These are phyloP conservation scores for Solanum boliviense DNA, from an alignment of 257 asterid genomes.

Conservation along the genomic window DNA sequence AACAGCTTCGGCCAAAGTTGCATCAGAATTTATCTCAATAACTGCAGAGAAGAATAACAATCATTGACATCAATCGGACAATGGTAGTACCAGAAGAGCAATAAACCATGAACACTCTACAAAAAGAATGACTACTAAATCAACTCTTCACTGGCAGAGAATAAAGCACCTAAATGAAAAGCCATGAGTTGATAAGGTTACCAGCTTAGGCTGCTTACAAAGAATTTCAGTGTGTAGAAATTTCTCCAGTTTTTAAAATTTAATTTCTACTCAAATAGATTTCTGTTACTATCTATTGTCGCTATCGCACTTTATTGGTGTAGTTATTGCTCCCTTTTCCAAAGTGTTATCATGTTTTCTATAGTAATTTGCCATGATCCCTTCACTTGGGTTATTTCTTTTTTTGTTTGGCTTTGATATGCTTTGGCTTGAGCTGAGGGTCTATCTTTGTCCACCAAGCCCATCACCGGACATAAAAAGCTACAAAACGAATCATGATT, in stretches of 20 bases:
- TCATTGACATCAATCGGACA: neutral
- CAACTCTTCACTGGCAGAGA: neutral
- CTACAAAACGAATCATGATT: neutral
- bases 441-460: neutral
- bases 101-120: neutral
- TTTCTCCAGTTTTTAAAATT: neutral
- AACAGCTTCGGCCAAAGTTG: conserved; percentile 81
- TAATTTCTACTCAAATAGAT: neutral
- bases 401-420: neutral
- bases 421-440: neutral
- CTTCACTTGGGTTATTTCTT: neutral
- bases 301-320: neutral
- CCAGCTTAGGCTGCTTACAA: neutral
- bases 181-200: neutral
- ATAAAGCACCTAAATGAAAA: neutral
- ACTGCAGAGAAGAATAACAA: conserved; percentile 26
- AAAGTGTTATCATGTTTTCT: neutral
- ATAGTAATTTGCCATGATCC: neutral
- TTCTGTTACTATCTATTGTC: neutral
- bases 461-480: neutral
- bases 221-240: neutral
- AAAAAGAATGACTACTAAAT: neutral
- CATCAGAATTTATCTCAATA: conserved; percentile 73
- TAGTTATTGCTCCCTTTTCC: neutral
- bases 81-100: neutral